These are phyloP conservation scores for Kregervanrija fluxuum DNA, from an alignment of 805 yeast species.

Conservation along the genomic window DNA sequence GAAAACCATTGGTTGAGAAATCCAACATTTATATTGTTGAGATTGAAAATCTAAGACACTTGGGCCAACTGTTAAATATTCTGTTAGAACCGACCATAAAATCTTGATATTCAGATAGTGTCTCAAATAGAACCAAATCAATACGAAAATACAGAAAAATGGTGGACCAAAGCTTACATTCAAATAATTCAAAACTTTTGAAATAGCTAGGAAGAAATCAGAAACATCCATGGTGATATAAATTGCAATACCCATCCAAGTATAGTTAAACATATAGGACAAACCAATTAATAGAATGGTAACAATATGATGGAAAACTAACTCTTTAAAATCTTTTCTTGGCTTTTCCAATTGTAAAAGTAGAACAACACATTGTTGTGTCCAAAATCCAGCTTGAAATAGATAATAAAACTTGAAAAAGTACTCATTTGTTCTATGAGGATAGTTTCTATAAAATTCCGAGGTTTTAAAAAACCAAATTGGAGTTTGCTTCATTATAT, in stretches of 20 bases:
- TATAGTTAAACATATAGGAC: conserved; percentile 90
- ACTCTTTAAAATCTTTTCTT: conserved; percentile 86
- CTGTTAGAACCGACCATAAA: conserved; percentile 79
- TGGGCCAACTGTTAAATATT: conserved; percentile 79
- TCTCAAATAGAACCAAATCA: conserved; percentile 80
- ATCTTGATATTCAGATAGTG: conserved; percentile 78
- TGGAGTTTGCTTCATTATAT: conserved; percentile 77
- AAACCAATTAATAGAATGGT: conserved; percentile 82
- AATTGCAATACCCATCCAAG: conserved; percentile 89
- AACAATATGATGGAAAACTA: conserved; percentile 87
- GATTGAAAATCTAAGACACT: conserved; percentile 76
- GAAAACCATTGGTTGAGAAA: conserved; percentile 87
- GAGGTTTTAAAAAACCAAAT: conserved; percentile 86
- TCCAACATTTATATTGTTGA: conserved; percentile 94
- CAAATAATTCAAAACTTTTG: conserved; percentile 83
- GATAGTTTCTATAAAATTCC: conserved; percentile 72
- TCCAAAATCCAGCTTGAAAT: conserved; percentile 95
- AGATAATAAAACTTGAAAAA: conserved; percentile 76
- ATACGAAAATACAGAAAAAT: conserved; percentile 60
- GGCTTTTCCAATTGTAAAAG: conserved; percentile 86
- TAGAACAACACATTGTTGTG: conserved; percentile 85
- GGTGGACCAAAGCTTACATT: conserved; percentile 59
- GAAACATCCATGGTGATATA: conserved; percentile 95
- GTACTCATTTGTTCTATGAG: conserved; percentile 68
- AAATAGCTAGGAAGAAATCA: conserved; percentile 77